Base-by-base conservation (phyloP, 352 stramenopile species). In the Phytophthora pluvialis region DNA sequence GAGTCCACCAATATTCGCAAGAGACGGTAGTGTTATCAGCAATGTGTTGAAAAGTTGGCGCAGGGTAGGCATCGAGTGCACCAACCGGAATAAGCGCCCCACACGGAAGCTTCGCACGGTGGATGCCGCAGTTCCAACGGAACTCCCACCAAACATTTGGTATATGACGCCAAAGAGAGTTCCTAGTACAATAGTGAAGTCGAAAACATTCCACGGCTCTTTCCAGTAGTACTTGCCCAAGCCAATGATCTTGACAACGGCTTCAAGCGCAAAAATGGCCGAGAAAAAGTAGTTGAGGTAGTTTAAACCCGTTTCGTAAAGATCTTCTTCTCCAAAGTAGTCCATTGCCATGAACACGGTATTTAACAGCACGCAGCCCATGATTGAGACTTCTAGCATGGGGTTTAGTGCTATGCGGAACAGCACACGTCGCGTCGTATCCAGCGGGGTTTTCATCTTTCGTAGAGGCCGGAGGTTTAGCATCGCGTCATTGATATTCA, bases 31-130 rank as follows among this genome's bases (percentile, higher is more conserved):
- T 15, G 88, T 92, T 18, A 86, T 79, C 11, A 98, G 35, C 31
- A 98, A 77, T 5, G 93, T 97, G 53, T 96, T 94, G 61, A 97
- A 91, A 16, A 97, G 72, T 59, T 95, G 82, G 2, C 86, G 80
- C 26, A 98, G 75, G 1, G 77, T 86, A 39, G 91, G 81, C 4
- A 89, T 78, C 3, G 81, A 81, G 21, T 95, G 78, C 13, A 96
- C 77, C 7, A 96, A 67, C 4, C 88, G 70, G 53, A 96, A 76
- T 5, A 93, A 72, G 11, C 88, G 73, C 6, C 81, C 89, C 16
- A 97, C 88, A 3, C 93, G 80, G 53, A 98, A 92, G 38, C 91
- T 84, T 48, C 93, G 77, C 12, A 97, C 67, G 2, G 94, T 60
- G 1, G 78, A 88, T 2, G 84, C 88, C 16, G 86, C 70, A 7